phyloP scores from a whole-genome alignment of 2,329 filamentous ascomycete genomes.

The Aspergillus sp. region DNA sequence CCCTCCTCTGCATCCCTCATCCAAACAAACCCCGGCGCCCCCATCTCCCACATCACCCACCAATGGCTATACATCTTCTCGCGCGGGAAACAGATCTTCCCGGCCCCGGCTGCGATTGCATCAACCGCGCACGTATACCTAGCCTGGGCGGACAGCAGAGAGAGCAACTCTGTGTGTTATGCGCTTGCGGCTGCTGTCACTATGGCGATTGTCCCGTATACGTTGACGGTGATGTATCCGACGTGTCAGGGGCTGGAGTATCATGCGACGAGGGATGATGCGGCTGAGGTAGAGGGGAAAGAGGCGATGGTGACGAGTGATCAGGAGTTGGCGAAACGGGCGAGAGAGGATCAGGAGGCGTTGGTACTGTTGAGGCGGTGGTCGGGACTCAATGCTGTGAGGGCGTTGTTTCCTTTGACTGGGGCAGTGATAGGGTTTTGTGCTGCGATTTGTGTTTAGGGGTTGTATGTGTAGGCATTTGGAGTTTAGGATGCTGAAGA shows the following conservation, averaged over 20 bases:
- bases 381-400: conserved; percentile 17
- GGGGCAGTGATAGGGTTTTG: conserved; percentile 21
- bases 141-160: conserved; percentile 12
- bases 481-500: not conserved
- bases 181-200: conserved; percentile 16
- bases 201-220: conserved; percentile 22
- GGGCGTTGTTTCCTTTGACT: conserved; percentile 17
- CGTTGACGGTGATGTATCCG: conserved; percentile 17
- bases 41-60: conserved; percentile 20
- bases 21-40: conserved; percentile 10
- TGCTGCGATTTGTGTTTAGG: conserved; percentile 6
- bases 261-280: conserved; percentile 19
- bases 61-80: conserved; percentile 32
- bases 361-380: conserved; percentile 14
- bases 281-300: conserved; percentile 15
- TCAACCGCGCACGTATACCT: conserved; percentile 46
- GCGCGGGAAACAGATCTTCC: conserved; percentile 50
- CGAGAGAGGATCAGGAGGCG: conserved; percentile 14
- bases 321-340: conserved; percentile 13
- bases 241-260: conserved; percentile 20
- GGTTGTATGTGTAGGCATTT: not conserved
- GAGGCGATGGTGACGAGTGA: conserved; percentile 12
- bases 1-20: not conserved
- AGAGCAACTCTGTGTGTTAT: conserved; percentile 11
- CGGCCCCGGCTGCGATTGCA: conserved; percentile 50